Conservation (phyloP, 1,284 basidiomycete genomes). For the Heterobasidion parviporum region DNA sequence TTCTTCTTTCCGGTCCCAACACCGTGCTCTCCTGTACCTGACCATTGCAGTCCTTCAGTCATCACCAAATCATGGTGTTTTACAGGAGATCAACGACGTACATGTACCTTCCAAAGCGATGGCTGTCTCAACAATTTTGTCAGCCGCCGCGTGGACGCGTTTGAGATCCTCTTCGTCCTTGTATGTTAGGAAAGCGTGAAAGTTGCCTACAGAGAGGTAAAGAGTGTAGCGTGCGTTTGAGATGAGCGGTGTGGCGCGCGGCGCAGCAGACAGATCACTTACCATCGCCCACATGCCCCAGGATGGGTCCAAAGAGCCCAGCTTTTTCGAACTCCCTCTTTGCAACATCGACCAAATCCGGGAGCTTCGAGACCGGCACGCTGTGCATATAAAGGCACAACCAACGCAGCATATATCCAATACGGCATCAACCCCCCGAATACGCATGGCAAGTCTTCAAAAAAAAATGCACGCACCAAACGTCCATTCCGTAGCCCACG, state of each 20-base stretch:
- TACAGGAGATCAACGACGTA: slow-evolving; percentile 19
- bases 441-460: slow-evolving; percentile 5
- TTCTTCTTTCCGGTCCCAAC: slow-evolving; percentile 79
- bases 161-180: slow-evolving; percentile 49
- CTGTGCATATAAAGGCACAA: slow-evolving; percentile 22
- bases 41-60: neutral
- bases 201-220: slow-evolving; percentile 32
- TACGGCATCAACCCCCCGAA: no score
- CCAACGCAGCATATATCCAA: neutral
- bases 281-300: slow-evolving; percentile 86
- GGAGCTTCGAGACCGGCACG: slow-evolving; percentile 76
- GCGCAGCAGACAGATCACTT: slow-evolving; percentile 16
- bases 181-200: slow-evolving; percentile 53
- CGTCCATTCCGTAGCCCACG: slow-evolving; percentile 80
- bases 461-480: slow-evolving; percentile 48
- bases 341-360: slow-evolving; percentile 68
- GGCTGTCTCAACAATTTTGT: slow-evolving; percentile 64
- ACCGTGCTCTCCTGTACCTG: slow-evolving; percentile 80
- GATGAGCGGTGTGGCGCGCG: slow-evolving; percentile 4
- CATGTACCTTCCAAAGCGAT: slow-evolving; percentile 74
- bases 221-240: no score
- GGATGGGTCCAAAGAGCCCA: slow-evolving; percentile 57
- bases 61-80: neutral
- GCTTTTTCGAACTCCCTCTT: slow-evolving; percentile 61
- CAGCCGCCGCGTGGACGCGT: slow-evolving; percentile 42